phyloP scores from a whole-genome alignment of 2,329 filamentous ascomycete species.

The Chaetomium sp. region DNA sequence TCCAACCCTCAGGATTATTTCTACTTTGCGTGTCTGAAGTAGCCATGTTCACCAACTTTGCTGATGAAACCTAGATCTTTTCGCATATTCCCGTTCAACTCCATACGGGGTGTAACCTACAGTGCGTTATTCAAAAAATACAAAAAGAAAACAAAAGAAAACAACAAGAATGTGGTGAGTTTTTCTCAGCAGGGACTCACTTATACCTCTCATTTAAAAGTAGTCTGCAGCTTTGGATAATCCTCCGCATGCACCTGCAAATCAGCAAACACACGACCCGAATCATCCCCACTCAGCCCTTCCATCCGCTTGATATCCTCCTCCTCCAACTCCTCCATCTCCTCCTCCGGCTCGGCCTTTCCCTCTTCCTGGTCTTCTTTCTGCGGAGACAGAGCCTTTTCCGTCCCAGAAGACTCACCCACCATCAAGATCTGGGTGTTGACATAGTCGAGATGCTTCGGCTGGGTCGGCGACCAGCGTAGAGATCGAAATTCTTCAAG shows the following conservation, averaged over 20 bases:
- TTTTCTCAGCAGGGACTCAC: not conserved
- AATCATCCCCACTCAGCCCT: slow-evolving; percentile 40
- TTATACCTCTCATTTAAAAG: slow-evolving; percentile 33
- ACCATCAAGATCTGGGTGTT: slow-evolving; percentile 75
- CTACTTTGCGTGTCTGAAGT: no score
- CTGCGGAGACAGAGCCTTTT: slow-evolving; percentile 49
- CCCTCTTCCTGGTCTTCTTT: slow-evolving; percentile 50
- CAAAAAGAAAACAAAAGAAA: not conserved
- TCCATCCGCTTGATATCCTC: slow-evolving; percentile 65
- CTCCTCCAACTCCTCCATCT: slow-evolving; percentile 67
- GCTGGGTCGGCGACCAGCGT: slow-evolving; percentile 68
- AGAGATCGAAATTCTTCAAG: slow-evolving; percentile 51
- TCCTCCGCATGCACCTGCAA: slow-evolving; percentile 48
- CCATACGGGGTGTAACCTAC: no score
- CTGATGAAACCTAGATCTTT: no score
- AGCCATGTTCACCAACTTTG: no score
- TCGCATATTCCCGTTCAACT: no score
- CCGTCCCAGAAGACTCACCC: slow-evolving; percentile 56
- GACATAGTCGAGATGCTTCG: slow-evolving; percentile 66
- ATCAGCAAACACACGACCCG: slow-evolving; percentile 41
- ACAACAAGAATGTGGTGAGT: not conserved
- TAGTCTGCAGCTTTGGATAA: slow-evolving; percentile 57
- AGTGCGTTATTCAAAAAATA: no score
- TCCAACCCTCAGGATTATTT: no score
- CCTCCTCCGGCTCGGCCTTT: slow-evolving; percentile 60